These are phyloP conservation scores for Suzukiozyma palmioleophila DNA, from an alignment of 1,139 yeast species.

Conservation along the genomic window DNA sequence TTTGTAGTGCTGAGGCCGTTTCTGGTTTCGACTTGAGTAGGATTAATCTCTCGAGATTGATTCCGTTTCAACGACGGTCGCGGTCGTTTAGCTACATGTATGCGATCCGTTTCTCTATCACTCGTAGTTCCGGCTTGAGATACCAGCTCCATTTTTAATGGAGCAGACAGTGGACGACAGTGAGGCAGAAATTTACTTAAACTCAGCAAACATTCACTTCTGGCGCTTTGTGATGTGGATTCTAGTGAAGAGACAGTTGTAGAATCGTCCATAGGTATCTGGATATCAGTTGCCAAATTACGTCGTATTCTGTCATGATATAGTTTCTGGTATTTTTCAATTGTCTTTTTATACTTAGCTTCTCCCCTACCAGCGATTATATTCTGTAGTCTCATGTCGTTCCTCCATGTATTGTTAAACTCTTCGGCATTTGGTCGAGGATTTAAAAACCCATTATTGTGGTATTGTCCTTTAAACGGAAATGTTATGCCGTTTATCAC, in stretches of 20 bases:
- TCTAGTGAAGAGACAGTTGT: not conserved
- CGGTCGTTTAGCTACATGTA: too few relatives aligned
- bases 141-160: too few relatives aligned
- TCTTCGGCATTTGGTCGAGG: not conserved
- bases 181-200: slow-evolving; percentile 3
- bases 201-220: slow-evolving; percentile 4
- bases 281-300: slow-evolving; percentile 9
- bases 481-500: not conserved
- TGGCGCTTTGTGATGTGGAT: not conserved
- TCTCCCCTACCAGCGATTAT: slow-evolving; percentile 25
- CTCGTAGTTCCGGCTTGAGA: too few relatives aligned
- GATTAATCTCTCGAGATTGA: too few relatives aligned
- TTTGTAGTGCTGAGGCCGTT: too few relatives aligned
- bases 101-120: too few relatives aligned
- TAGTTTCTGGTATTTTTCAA: slow-evolving; percentile 14
- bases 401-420: slow-evolving; percentile 5
- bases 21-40: too few relatives aligned
- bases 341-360: slow-evolving; percentile 15
- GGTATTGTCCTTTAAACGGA: slow-evolving; percentile 4
- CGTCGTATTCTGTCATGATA: slow-evolving; percentile 7
- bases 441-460: not conserved
- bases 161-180: slow-evolving; percentile 1
- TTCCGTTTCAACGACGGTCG: too few relatives aligned
- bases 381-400: slow-evolving; percentile 20
- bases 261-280: slow-evolving; percentile 6